Evolutionary conservation across 2,329 filamentous ascomycete species (phyloP), one percentile per base, ranked within the genome.

Genomic region (Venturia nashicola): DNA sequence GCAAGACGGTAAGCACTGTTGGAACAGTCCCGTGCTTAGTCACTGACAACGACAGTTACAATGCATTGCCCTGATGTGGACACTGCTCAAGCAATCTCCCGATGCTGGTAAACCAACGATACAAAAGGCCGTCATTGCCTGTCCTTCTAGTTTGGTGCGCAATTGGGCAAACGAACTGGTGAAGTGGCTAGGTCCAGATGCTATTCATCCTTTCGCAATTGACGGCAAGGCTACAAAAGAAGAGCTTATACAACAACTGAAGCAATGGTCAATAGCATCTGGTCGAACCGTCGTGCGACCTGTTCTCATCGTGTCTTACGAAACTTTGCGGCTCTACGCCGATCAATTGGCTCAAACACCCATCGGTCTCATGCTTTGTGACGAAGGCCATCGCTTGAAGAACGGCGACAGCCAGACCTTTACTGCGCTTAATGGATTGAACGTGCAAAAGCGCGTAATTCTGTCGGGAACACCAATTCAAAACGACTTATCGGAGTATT

Each of bases 401-500:
- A 99, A 99, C 70, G 91, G 90, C 65, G 94, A 99, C 72, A 96
- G 90, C 70, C 90, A 95, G 75, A 97, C 94, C 0, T 99, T 97
- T 72, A 92, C 84, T 34, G 92, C 94, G 0, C 79, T 99, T 61
- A 97, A 96, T 71, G 88, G 84, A 66, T 80, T 99, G 18, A 95
- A 97, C 70, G 94, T 99, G 36, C 88, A 88, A 51, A 85, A 92
- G 65, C 86, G 94, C 34, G 93, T 99, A 55, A 99, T 99, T 68
- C 80, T 99, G 18, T 97, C 94, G 0, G 94, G 94, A 65, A 99
- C 94, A 0, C 94, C 94, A 0, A 99, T 99, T 65, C 94, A 99
- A 71, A 99, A 99, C 70, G 94, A 99, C 72, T 77, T 99, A n/a
- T 95, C 93, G 0, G 94, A 99, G 72, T 99, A 99, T 75, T 99